A percentile compares a stretch with the other conserved stretches of the same genome.
phyloP scores from a whole-genome alignment of 1,139 yeast species.

The Geotrichum histeridarum region DNA sequence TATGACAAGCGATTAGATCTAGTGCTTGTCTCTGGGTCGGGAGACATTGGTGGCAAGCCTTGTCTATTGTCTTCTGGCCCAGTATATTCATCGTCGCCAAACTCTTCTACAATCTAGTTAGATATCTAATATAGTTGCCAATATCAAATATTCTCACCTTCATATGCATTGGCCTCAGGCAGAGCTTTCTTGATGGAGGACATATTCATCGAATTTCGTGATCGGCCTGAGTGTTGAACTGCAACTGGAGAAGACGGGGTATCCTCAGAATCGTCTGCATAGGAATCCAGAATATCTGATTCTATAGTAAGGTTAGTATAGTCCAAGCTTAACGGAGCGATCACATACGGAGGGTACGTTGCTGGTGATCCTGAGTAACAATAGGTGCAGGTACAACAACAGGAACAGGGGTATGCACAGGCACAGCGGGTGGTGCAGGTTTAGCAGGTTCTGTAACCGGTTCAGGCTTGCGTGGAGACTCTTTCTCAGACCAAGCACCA shows the following conservation, averaged over 20 bases:
- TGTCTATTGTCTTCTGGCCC: conserved; percentile 29
- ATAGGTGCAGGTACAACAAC: no score
- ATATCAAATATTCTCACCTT: no score
- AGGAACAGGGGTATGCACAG: no score
- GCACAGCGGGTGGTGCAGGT: no score
- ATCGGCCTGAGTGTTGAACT: neutral
- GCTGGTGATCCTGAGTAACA: neutral
- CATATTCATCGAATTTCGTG: neutral
- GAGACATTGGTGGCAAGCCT: neutral
- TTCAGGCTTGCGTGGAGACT: no score
- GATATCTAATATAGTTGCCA: neutral
- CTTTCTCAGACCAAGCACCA: conserved; percentile 11
- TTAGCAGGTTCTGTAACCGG: no score
- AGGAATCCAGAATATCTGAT: neutral
- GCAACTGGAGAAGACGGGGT: neutral
- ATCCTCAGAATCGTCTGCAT: conserved; percentile 4
- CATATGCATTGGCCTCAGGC: neutral
- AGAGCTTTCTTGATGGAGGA: neutral
- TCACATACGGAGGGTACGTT: neutral
- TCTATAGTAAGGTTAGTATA: neutral
- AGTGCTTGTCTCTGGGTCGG: conserved; percentile 5
- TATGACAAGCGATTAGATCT: conserved; percentile 23
- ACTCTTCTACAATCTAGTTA: conserved; percentile 22
- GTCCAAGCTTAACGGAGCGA: neutral
- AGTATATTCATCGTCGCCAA: conserved; percentile 36